phyloP scores from a whole-genome alignment of 1,284 basidiomycete species.

The Cryptococcus wingfieldii region DNA sequence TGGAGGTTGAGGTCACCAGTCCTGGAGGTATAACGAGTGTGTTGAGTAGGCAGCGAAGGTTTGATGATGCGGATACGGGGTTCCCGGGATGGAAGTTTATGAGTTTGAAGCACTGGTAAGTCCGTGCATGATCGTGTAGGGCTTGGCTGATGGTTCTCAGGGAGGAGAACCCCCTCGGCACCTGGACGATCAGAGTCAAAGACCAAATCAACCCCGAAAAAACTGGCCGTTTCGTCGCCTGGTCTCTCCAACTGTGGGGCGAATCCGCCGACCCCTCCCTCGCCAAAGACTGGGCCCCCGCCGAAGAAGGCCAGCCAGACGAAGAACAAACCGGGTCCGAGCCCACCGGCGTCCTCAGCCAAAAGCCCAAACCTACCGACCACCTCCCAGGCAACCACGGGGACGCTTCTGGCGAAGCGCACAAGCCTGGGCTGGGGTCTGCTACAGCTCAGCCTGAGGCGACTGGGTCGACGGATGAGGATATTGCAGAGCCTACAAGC shows the following conservation, averaged over 20 bases:
- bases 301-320: conserved; percentile 43
- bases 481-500: conserved; percentile 16
- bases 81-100: conserved; percentile 96
- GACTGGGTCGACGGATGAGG: conserved; percentile 9
- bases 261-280: conserved; percentile 70
- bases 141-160: conserved; percentile 50
- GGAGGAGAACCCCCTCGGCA: conserved; percentile 89
- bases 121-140: conserved; percentile 6
- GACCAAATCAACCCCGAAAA: conserved; percentile 64
- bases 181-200: conserved; percentile 82
- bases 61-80: conserved; percentile 67
- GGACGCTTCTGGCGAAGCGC: conserved; percentile 44
- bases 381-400: conserved; percentile 82
- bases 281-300: conserved; percentile 59
- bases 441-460: conserved; percentile 13
- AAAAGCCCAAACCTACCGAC: conserved; percentile 77
- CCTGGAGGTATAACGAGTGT: conserved; percentile 84
- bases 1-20: conserved; percentile 83
- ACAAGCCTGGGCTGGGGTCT: conserved; percentile 31
- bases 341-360: conserved; percentile 51
- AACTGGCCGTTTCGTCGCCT: conserved; percentile 79
- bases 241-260: conserved; percentile 93
- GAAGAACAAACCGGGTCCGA: conserved; percentile 49
- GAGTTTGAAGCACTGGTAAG: conserved; percentile 95
- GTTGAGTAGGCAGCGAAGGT: conserved; percentile 66